Conservation (phyloP, 345 rosid species). For the Dovyalis caffra region DNA sequence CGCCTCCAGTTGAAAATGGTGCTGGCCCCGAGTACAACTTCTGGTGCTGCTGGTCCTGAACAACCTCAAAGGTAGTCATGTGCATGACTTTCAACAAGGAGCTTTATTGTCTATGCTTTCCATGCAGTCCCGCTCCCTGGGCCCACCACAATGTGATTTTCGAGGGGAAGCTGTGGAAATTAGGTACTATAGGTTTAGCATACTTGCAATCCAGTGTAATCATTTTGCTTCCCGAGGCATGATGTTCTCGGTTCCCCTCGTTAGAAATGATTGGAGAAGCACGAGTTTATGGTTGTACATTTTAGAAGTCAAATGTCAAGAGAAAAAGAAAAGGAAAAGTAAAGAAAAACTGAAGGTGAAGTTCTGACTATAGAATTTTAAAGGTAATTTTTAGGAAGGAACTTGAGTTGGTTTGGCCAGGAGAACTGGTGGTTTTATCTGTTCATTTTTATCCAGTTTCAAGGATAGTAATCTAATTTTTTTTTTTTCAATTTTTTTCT, state of each 20-base stretch:
- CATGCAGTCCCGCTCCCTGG: constrained; percentile 25
- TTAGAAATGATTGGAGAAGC: constrained; percentile 6
- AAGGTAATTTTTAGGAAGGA: not conserved
- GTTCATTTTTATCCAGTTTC: constrained; percentile 2
- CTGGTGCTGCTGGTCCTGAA: constrained; percentile 50
- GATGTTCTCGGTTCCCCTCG: not conserved
- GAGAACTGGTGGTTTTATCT: not conserved
- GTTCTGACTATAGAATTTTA: constrained; percentile 5
- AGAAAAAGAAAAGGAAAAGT: not conserved
- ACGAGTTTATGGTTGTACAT: constrained; percentile 9
- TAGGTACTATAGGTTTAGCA: constrained; percentile 20
- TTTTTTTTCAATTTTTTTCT: too few relatives aligned
- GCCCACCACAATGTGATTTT: constrained; percentile 27
- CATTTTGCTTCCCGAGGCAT: not conserved
- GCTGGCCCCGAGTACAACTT: constrained; percentile 51
- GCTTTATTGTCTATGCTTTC: constrained; percentile 10
- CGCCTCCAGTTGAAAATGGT: constrained; percentile 74
- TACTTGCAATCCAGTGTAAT: not conserved
- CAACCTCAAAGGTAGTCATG: constrained; percentile 55
- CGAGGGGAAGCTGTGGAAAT: constrained; percentile 37
- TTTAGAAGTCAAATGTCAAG: not conserved
- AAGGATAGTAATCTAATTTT: constrained; percentile 1
- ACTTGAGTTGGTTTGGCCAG: not conserved
- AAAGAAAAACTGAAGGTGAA: not conserved
- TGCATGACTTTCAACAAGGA: constrained; percentile 15